phyloP scores from a whole-genome alignment of 1,139 yeast genomes.

The Lodderomyces margitis region DNA sequence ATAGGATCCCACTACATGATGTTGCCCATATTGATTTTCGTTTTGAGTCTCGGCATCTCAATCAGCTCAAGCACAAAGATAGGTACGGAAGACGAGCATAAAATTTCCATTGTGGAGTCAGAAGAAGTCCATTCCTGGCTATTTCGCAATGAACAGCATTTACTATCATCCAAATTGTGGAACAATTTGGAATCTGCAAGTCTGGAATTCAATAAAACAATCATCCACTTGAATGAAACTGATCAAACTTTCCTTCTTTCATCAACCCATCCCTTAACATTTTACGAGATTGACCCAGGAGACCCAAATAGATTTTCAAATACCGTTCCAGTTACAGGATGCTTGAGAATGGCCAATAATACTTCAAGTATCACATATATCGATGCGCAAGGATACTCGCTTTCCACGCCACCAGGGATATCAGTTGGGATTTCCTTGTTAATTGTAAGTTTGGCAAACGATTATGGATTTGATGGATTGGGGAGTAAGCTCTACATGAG shows the following conservation, averaged over 20 bases:
- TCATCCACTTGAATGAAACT: constrained; percentile 8
- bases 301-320: not conserved
- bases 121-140: constrained; percentile 3
- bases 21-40: no score
- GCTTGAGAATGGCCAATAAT: constrained; percentile 8
- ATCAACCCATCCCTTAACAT: not conserved
- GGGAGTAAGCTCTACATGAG: constrained; percentile 4
- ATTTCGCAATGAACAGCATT: constrained; percentile 2
- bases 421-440: constrained; percentile 8
- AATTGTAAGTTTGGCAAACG: constrained; percentile 7
- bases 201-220: constrained; percentile 1
- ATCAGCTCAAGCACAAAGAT: not conserved
- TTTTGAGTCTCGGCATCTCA: not conserved
- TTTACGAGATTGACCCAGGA: constrained; percentile 7
- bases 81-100: not conserved
- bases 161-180: constrained; percentile 4
- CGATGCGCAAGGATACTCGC: constrained; percentile 3
- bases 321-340: constrained; percentile 11
- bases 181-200: not conserved
- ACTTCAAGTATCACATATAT: constrained; percentile 8
- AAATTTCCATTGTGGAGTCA: not conserved
- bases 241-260: constrained; percentile 7
- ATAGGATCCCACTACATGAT: no score
- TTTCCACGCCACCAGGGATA: constrained; percentile 12
- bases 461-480: constrained; percentile 12